phyloP scores from a whole-genome alignment of 805 yeast genomes.

The Nakazawaea holstii region DNA sequence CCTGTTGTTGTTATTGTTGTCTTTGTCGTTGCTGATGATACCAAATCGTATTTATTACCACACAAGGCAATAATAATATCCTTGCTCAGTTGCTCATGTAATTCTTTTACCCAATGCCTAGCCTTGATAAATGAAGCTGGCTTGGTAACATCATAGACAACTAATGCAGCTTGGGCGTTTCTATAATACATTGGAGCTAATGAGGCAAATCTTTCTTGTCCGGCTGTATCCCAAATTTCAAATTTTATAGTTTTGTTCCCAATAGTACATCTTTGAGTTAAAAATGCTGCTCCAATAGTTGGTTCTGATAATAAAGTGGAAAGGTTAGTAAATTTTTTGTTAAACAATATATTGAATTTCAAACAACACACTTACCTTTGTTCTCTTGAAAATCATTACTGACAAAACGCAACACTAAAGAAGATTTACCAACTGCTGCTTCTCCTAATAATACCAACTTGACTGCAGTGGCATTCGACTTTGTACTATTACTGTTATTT shows the following conservation, averaged over 20 bases:
- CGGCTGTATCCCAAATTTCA: constrained; percentile 97
- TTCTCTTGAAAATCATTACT: constrained; percentile 95
- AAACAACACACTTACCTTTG: constrained; percentile 49
- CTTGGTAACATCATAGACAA: constrained; percentile 91
- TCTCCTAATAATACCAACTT: constrained; percentile 92
- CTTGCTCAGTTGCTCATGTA: constrained; percentile 92
- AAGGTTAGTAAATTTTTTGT: constrained; percentile 15
- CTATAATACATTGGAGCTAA: constrained; percentile 97
- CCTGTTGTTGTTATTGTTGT: too few species aligned
- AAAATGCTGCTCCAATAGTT: constrained; percentile 95
- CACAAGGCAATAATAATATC: constrained; percentile 90
- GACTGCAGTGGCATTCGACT: constrained; percentile 60
- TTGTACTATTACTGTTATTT: constrained; percentile 10
- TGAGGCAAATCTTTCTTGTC: constrained; percentile 94
- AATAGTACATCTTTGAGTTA: constrained; percentile 88
- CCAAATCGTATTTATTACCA: constrained; percentile 86
- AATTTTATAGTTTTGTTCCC: constrained; percentile 84
- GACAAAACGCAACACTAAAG: constrained; percentile 87
- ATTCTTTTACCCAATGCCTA: constrained; percentile 95
- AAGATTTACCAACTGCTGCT: constrained; percentile 97
- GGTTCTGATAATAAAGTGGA: constrained; percentile 50
- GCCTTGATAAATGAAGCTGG: constrained; percentile 95
- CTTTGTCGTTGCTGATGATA: constrained; percentile 26
- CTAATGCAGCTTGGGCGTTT: constrained; percentile 95
- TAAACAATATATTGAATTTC: too few species aligned